phyloP scores from a whole-genome alignment of 768 basidiomycete species.

The Baorangia bicolor region DNA sequence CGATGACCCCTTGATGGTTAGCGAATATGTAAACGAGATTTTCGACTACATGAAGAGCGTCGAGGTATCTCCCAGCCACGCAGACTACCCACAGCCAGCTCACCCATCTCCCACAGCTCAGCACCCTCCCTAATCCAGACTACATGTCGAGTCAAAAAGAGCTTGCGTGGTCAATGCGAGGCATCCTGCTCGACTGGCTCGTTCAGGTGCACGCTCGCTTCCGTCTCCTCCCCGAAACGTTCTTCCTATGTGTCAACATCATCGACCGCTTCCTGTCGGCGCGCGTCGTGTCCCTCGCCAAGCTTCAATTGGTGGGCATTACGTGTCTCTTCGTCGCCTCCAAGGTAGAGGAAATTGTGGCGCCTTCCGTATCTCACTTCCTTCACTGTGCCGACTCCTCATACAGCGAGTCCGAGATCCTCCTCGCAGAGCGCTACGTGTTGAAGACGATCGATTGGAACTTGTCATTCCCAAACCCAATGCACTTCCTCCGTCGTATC shows the following conservation, averaged over 20 bases:
- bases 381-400: slow-evolving; percentile 75
- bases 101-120: slow-evolving; percentile 45
- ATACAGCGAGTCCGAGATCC: slow-evolving; percentile 76
- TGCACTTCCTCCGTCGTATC: slow-evolving; percentile 84
- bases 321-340: slow-evolving; percentile 85
- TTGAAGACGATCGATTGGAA: slow-evolving; percentile 86
- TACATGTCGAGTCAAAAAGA: slow-evolving; percentile 87
- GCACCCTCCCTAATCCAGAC: slow-evolving; percentile 76
- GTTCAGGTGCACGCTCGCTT: slow-evolving; percentile 89
- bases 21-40: slow-evolving; percentile 93
- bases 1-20: slow-evolving; percentile 96
- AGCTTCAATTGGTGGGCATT: slow-evolving; percentile 90
- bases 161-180: slow-evolving; percentile 87
- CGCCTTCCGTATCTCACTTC: slow-evolving; percentile 82
- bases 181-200: slow-evolving; percentile 89
- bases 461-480: slow-evolving; percentile 81
- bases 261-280: slow-evolving; percentile 71
- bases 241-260: slow-evolving; percentile 87
- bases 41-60: slow-evolving; percentile 85
- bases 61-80: slow-evolving; percentile 54
- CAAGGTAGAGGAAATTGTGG: slow-evolving; percentile 91
- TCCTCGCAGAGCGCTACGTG: slow-evolving; percentile 87
- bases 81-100: neutral
- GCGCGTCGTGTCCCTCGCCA: slow-evolving; percentile 75
- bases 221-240: slow-evolving; percentile 83